Percentiles rank a stretch among this genome's conserved stretches.
Evolutionary conservation across 768 basidiomycete genomes (phyloP).

Genomic region (Leccinum disarticulatum): DNA sequence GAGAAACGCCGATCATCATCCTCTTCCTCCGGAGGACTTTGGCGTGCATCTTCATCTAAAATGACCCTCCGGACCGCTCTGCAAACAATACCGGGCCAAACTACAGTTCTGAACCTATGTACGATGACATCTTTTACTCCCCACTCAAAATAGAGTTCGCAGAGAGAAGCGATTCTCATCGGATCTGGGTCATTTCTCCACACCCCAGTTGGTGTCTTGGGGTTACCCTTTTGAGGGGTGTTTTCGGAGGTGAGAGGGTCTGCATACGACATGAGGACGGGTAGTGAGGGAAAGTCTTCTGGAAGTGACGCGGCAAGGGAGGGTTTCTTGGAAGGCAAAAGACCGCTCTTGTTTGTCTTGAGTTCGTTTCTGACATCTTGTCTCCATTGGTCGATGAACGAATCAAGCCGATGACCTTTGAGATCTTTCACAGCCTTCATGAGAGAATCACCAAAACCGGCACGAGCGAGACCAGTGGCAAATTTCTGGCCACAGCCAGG

Average conservation of each 20-base stretch:
- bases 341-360: slow-evolving; percentile 62
- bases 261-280: slow-evolving; percentile 75
- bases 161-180: slow-evolving; percentile 68
- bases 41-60: slow-evolving; percentile 44
- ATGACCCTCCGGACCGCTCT: slow-evolving; percentile 68
- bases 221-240: slow-evolving; percentile 37
- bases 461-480: slow-evolving; percentile 75
- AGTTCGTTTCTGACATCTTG: slow-evolving; percentile 61
- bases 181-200: slow-evolving; percentile 66
- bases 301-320: slow-evolving; percentile 65
- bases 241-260: slow-evolving; percentile 74
- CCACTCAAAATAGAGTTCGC: slow-evolving; percentile 93
- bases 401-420: slow-evolving; percentile 42
- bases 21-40: not conserved
- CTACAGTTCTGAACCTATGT: slow-evolving; percentile 78
- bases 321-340: slow-evolving; percentile 62
- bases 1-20: not conserved
- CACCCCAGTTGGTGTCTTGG: slow-evolving; percentile 35
- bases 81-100: slow-evolving; percentile 76
- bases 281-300: slow-evolving; percentile 67
- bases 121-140: slow-evolving; percentile 80
- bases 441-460: slow-evolving; percentile 76
- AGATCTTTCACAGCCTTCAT: slow-evolving; percentile 56
- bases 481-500: slow-evolving; percentile 66
- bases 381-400: slow-evolving; percentile 65